Conservation (phyloP, 2,329 filamentous ascomycete species). For the Curvularia hawaiiensis region DNA sequence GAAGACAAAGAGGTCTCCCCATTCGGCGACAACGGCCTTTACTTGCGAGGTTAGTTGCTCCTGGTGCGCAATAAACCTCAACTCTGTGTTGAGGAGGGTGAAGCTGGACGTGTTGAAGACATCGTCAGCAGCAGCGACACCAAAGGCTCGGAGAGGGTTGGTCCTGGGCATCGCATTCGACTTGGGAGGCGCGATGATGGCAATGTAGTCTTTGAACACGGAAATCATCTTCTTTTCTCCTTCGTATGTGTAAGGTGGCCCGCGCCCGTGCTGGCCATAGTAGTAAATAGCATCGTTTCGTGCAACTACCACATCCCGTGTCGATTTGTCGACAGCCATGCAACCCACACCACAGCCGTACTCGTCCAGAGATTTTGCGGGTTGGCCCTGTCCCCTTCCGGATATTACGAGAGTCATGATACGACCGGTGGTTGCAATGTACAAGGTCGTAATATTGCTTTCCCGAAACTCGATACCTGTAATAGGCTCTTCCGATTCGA, state of each 20-base stretch:
- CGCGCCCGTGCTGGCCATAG: constrained; percentile 83
- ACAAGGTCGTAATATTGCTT: constrained; percentile 73
- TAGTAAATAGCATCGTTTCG: constrained; percentile 95
- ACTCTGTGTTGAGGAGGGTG: constrained; percentile 86
- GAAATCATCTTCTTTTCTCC: constrained; percentile 82
- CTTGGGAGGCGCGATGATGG: constrained; percentile 79
- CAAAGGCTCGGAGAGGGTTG: constrained; percentile 74
- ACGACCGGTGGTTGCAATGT: constrained; percentile 87
- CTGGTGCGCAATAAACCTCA: constrained; percentile 88
- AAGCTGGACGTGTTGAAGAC: constrained; percentile 88
- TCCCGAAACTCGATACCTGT: constrained; percentile 83
- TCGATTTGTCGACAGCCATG: constrained; percentile 83
- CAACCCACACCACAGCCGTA: constrained; percentile 90
- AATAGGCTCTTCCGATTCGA: constrained; percentile 95
- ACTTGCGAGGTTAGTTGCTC: constrained; percentile 83
- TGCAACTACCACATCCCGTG: constrained; percentile 87
- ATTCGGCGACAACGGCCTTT: constrained; percentile 79
- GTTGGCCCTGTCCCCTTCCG: constrained; percentile 85
- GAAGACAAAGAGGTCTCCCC: constrained; percentile 91
- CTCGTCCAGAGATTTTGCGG: constrained; percentile 87
- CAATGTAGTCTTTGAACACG: constrained; percentile 84
- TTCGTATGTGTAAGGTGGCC: constrained; percentile 89
- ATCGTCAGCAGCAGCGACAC: constrained; percentile 72
- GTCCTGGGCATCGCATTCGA: constrained; percentile 59
- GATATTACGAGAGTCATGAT: constrained; percentile 87